phyloP scores from a whole-genome alignment of 345 rosid species.

The Heritiera littoralis region DNA sequence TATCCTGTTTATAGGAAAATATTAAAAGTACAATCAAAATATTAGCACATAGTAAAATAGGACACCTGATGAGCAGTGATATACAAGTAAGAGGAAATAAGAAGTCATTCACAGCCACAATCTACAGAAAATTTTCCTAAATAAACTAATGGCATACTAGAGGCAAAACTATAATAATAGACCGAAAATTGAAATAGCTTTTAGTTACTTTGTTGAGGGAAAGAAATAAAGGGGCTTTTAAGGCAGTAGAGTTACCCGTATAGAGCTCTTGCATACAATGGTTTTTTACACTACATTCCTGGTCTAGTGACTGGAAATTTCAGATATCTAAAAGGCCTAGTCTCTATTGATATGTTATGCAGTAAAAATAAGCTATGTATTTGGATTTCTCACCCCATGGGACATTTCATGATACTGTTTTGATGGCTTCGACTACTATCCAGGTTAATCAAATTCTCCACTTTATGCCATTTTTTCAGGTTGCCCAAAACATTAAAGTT shows the following conservation, averaged over 20 bases:
- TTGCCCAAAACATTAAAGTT: neutral
- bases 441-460: neutral
- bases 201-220: neutral
- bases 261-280: neutral
- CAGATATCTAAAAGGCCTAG: neutral
- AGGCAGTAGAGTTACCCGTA: neutral
- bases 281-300: neutral
- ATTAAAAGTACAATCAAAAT: slow-evolving; percentile 19
- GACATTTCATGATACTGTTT: neutral
- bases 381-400: neutral
- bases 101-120: neutral
- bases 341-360: neutral
- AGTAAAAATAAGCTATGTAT: neutral
- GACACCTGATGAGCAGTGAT: neutral
- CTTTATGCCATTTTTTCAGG: neutral
- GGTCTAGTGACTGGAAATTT: neutral
- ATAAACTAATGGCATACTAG: neutral
- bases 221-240: neutral
- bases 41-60: neutral
- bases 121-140: neutral
- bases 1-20: slow-evolving; percentile 55
- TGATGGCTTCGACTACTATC: neutral
- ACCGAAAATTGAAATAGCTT: neutral
- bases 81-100: neutral
- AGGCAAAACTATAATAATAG: neutral